Evolutionary conservation across 495 filamentous ascomycete species (phyloP).

Genomic region (Cercophora samala): DNA sequence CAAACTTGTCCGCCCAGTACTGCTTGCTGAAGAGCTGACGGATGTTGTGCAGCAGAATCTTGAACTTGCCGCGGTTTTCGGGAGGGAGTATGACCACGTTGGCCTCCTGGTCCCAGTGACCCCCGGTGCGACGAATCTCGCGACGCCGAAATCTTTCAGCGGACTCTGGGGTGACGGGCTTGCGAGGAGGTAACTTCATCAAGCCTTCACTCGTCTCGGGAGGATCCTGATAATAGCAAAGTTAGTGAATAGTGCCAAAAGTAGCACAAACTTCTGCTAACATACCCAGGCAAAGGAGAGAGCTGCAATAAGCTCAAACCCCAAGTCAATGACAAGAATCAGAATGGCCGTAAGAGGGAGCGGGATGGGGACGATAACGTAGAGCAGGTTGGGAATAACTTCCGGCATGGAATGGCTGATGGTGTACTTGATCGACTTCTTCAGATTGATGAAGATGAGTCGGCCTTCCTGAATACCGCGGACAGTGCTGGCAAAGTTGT

Average conservation of each 20-base stretch:
- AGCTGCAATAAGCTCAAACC: slow-evolving; percentile 23
- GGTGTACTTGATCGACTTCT: slow-evolving; percentile 50
- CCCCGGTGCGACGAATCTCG: slow-evolving; percentile 26
- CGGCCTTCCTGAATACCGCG: slow-evolving; percentile 61
- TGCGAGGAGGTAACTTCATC: slow-evolving; percentile 33
- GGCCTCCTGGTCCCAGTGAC: slow-evolving; percentile 30
- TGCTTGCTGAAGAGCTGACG: slow-evolving; percentile 22
- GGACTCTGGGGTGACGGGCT: slow-evolving; percentile 32
- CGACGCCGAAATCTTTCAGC: slow-evolving; percentile 30
- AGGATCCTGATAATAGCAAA: slow-evolving; percentile 6
- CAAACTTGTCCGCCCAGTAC: slow-evolving; percentile 33
- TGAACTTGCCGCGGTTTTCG: slow-evolving; percentile 25
- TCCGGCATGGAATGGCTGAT: slow-evolving; percentile 22
- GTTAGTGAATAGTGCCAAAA: not conserved
- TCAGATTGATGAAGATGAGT: slow-evolving; percentile 64
- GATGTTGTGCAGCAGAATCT: slow-evolving; percentile 17
- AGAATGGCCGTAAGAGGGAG: slow-evolving; percentile 23
- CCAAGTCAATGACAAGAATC: slow-evolving; percentile 23
- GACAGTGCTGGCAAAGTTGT: slow-evolving; percentile 82
- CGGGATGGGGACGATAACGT: slow-evolving; percentile 23
- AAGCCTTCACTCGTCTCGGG: slow-evolving; percentile 27
- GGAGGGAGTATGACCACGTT: slow-evolving; percentile 22
- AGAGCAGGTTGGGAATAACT: slow-evolving; percentile 24
- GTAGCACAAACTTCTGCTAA: not conserved
- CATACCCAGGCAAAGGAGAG: slow-evolving; percentile 21